phyloP scores from a whole-genome alignment of 1,284 basidiomycete species.

The Trametes versicolor region DNA sequence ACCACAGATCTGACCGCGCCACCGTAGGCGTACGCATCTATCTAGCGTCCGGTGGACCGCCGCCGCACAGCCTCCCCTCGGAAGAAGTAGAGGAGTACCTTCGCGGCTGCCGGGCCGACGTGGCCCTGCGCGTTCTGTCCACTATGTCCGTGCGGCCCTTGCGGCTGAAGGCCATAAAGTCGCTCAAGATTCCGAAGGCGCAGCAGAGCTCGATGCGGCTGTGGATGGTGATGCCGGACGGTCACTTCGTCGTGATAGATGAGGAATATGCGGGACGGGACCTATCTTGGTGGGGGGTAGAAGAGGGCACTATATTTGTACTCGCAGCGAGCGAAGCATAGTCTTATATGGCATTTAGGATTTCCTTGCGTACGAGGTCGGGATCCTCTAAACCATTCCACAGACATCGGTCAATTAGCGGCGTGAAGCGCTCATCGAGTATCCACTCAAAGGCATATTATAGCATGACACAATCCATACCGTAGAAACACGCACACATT shows the following conservation, averaged over 20 bases:
- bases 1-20: constrained; percentile 11
- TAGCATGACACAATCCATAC: too few relatives aligned
- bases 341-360: too few relatives aligned
- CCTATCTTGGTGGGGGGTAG: constrained; percentile 77
- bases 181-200: constrained; percentile 43
- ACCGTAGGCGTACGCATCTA: constrained; percentile 34
- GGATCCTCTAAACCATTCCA: too few relatives aligned
- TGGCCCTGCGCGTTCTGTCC: constrained; percentile 63
- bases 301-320: constrained; percentile 51
- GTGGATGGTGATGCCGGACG: constrained; percentile 66
- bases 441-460: too few relatives aligned
- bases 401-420: too few relatives aligned
- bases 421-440: too few relatives aligned
- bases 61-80: constrained; percentile 33
- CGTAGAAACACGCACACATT: too few relatives aligned
- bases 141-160: constrained; percentile 71
- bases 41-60: constrained; percentile 26
- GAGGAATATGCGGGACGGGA: constrained; percentile 57
- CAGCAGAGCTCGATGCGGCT: constrained; percentile 50
- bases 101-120: constrained; percentile 10
- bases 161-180: constrained; percentile 48
- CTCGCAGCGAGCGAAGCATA: constrained; percentile 13
- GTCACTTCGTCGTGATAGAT: constrained; percentile 54
- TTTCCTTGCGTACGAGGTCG: too few relatives aligned
- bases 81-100: constrained; percentile 17